Evolutionary conservation across 305 asterid species (phyloP), one percentile per base, ranked within the genome.

Genomic region (Coffea humblotiana): DNA sequence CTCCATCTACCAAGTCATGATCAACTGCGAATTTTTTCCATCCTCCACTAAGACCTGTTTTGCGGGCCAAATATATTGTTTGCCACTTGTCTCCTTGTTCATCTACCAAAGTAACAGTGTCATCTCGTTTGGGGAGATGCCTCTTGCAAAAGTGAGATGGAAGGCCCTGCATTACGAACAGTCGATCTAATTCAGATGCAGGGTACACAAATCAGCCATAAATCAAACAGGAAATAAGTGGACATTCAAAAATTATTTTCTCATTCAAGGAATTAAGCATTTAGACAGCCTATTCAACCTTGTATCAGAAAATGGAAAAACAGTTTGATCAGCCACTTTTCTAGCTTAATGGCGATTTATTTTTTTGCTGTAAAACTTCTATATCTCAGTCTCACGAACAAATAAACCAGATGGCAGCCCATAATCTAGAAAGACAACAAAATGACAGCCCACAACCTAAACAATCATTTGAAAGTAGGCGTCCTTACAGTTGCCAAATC

Each of bases 41-140:
- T 49, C 98, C 98, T 13, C 98, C 98, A 16, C 98, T 95, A 16
- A 95, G 94, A 48, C 97, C 98, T 16, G 68, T 64, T 81, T 95
- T 95, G 51, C 93, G 88, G 64, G 93, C 88, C 76, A 95, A 83
- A 76, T 93, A 91, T 58, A 91, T 78, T 18, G 90, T 90, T 63
- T 90, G 91, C 94, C 96, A 94, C 85, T 91, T 90, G 54, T 85
- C 93, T 43, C 90, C 95, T 72, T 83, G 61, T 84, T 95, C 98
- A 76, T 95, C 97, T 14, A 91, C 84, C 88, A 95, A 71, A 21
- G 77, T 61, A 2, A 95, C 71, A n/a, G 89, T 91, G 0, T 89
- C 88, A 43, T 93, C 97, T 6, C 65, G 76, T 56, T 83, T 87
- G 23, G 97, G 92, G 52, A 95, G 97, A 25, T 74, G 78, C 67